phyloP scores from a whole-genome alignment of 2,329 filamentous ascomycete species.

The Stromatinia cepivora region DNA sequence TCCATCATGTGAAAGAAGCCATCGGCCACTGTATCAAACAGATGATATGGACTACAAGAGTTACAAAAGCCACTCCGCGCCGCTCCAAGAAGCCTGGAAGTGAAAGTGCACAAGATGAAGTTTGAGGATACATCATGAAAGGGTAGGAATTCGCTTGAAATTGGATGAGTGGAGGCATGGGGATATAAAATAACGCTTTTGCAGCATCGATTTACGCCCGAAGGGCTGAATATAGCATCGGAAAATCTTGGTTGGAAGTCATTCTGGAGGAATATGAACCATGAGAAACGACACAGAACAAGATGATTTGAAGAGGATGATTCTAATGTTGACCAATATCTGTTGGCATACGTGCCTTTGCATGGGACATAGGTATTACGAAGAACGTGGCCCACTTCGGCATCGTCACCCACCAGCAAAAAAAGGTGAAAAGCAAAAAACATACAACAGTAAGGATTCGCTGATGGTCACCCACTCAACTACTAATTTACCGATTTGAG shows the following conservation, averaged over 20 bases:
- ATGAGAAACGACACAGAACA: neutral
- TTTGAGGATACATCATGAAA: neutral
- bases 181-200: neutral
- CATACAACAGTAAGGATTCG: conserved; percentile 22
- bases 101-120: neutral
- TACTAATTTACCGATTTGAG: conserved; percentile 21
- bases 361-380: neutral
- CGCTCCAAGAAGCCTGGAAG: too few relatives aligned
- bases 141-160: neutral
- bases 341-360: neutral
- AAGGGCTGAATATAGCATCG: neutral
- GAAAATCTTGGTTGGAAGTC: neutral
- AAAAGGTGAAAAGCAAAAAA: neutral
- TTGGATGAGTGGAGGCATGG: neutral
- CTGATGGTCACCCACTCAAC: conserved; percentile 23
- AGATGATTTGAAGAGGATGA: neutral
- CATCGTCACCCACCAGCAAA: conserved; percentile 16
- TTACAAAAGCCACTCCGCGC: neutral
- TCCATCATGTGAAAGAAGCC: neutral
- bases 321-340: neutral
- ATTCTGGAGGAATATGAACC: neutral
- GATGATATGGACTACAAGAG: neutral
- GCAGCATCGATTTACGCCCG: too few relatives aligned
- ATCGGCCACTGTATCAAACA: neutral
- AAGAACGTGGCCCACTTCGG: neutral